Conservation (phyloP, 306 rosid species). For the Rubus parviflorus region DNA sequence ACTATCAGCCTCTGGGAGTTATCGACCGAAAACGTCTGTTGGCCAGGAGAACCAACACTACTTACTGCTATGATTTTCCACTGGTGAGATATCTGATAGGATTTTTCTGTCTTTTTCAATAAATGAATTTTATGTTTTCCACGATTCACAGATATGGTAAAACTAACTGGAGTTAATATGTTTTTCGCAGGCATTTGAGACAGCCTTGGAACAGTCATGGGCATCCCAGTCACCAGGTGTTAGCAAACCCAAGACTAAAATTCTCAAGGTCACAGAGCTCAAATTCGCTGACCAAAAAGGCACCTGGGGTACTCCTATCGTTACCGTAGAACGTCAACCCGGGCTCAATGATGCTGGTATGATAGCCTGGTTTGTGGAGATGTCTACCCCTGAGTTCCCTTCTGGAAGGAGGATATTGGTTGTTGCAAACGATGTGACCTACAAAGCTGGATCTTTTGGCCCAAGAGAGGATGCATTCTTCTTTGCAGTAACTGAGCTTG, state of each 20-base stretch:
- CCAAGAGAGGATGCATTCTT: constrained; percentile 96
- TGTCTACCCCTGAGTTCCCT: constrained; percentile 93
- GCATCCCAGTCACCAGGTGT: constrained; percentile 48
- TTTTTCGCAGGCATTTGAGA: constrained; percentile 78
- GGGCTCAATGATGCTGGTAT: constrained; percentile 92
- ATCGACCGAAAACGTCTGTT: constrained; percentile 77
- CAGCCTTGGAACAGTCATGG: constrained; percentile 86
- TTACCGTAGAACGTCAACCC: constrained; percentile 60
- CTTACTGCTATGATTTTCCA: constrained; percentile 97
- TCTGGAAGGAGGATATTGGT: constrained; percentile 87
- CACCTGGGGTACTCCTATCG: constrained; percentile 81
- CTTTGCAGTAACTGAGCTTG: constrained; percentile 88
- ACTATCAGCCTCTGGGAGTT: constrained; percentile 76
- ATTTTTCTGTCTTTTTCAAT: constrained; percentile 9
- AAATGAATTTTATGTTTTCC: not conserved
- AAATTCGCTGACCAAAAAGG: constrained; percentile 72
- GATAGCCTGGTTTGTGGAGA: constrained; percentile 94
- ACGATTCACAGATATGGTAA: not conserved
- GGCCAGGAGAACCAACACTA: constrained; percentile 89
- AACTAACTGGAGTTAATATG: constrained; percentile 23
- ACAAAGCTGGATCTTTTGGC: constrained; percentile 96
- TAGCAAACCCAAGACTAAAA: constrained; percentile 49
- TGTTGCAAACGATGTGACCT: constrained; percentile 91
- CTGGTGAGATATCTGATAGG: constrained; percentile 55
- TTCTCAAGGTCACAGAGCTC: constrained; percentile 76